phyloP scores from a whole-genome alignment of 768 basidiomycete genomes.

The Amanita jacksonii region DNA sequence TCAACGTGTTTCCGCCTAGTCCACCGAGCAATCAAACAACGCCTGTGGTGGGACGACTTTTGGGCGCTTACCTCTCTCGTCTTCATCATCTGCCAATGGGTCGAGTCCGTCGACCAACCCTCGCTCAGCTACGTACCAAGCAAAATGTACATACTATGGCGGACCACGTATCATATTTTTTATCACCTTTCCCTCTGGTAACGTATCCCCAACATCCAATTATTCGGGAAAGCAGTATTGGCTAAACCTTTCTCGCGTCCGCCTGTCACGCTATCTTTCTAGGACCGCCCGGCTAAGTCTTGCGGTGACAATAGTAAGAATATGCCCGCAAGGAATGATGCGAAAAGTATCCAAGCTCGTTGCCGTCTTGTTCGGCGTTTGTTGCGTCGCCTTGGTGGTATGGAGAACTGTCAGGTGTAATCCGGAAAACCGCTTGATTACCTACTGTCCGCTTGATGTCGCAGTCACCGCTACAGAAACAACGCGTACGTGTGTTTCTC shows the following conservation, averaged over 20 bases:
- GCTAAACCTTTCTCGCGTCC: too few species aligned
- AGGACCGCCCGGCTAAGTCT: slow-evolving; percentile 11
- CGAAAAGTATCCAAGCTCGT: slow-evolving; percentile 10
- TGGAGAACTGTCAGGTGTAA: slow-evolving; percentile 13
- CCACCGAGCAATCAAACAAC: slow-evolving; percentile 5
- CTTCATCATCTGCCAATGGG: slow-evolving; percentile 3
- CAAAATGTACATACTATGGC: too few species aligned
- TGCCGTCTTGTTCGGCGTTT: slow-evolving; percentile 7
- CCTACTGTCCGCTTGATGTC: background rate
- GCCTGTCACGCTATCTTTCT: background rate
- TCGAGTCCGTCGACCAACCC: background rate
- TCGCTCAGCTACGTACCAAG: too few species aligned
- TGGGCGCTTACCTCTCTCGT: slow-evolving; percentile 10
- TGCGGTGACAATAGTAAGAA: slow-evolving; percentile 16
- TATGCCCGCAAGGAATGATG: slow-evolving; percentile 11
- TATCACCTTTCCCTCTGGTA: slow-evolving; percentile 6
- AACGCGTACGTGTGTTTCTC: background rate
- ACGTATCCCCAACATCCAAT: too few species aligned
- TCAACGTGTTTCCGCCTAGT: slow-evolving; percentile 8
- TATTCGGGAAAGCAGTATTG: too few species aligned
- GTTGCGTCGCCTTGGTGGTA: slow-evolving; percentile 10
- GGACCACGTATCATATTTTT: background rate
- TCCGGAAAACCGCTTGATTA: background rate
- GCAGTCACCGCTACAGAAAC: background rate
- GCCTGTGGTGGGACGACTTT: slow-evolving; percentile 13